These are phyloP conservation scores for Penicillium crustosum DNA, from an alignment of 2,329 filamentous ascomycete species.

Conservation along the genomic window DNA sequence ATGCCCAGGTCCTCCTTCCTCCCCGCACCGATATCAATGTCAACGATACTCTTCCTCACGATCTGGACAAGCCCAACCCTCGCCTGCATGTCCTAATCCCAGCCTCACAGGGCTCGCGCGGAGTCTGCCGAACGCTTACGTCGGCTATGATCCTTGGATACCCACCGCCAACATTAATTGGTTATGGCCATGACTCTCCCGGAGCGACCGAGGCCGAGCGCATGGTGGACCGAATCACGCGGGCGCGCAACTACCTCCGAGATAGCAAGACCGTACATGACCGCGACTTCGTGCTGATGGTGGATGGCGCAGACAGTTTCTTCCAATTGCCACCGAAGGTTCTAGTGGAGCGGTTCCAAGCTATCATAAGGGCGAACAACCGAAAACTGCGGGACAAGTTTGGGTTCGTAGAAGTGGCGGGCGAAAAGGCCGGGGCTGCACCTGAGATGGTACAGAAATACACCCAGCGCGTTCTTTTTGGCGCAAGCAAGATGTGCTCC, in stretches of 20 bases:
- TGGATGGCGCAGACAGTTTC: conserved; percentile 64
- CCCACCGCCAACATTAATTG: conserved; percentile 57
- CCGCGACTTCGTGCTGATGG: conserved; percentile 62
- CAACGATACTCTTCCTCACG: conserved; percentile 33
- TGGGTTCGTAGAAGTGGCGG: conserved; percentile 37
- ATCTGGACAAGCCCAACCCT: conserved; percentile 37
- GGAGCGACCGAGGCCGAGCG: conserved; percentile 39
- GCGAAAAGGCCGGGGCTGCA: conserved; percentile 17
- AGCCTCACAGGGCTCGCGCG: conserved; percentile 47
- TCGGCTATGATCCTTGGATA: conserved; percentile 61
- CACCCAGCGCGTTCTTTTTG: conserved; percentile 57
- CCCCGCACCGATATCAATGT: conserved; percentile 18
- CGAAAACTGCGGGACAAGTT: conserved; percentile 52
- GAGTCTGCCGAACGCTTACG: conserved; percentile 59
- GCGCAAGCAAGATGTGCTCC: conserved; percentile 55
- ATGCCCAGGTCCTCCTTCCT: conserved; percentile 30
- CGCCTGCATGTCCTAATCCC: conserved; percentile 59
- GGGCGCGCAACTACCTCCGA: conserved; percentile 51
- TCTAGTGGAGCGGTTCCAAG: conserved; percentile 62
- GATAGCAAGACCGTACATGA: conserved; percentile 51
- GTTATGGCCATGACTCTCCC: conserved; percentile 39
- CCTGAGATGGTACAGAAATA: conserved; percentile 42
- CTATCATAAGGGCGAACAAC: conserved; percentile 55
- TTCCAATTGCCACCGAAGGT: conserved; percentile 66
- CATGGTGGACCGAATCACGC: conserved; percentile 48